Conservation (phyloP, 2,329 filamentous ascomycete species). For the Colletotrichum cuscutae region DNA sequence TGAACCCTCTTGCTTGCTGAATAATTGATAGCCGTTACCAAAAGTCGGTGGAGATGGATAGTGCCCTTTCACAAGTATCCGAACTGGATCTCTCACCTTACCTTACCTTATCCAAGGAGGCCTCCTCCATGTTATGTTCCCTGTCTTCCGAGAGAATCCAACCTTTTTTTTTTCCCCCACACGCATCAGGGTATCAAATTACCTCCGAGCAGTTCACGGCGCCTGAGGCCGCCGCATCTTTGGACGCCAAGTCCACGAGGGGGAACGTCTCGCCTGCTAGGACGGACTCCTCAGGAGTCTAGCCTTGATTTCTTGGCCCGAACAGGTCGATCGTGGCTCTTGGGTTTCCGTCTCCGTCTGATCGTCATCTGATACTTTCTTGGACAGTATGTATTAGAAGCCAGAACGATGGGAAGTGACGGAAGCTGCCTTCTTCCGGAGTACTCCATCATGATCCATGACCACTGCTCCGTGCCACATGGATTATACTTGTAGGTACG, state of each 20-base stretch:
- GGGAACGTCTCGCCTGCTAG: neutral
- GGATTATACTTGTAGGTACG: no score
- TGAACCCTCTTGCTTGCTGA: neutral
- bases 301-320: neutral
- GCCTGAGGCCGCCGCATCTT: constrained; percentile 2
- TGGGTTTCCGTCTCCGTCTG: neutral
- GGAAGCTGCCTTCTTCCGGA: neutral
- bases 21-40: constrained; percentile 1
- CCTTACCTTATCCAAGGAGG: neutral
- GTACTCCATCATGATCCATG: no score
- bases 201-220: constrained; percentile 6
- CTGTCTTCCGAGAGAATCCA: neutral
- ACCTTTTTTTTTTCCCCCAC: neutral
- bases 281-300: neutral
- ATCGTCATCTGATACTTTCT: neutral
- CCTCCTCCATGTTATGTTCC: neutral
- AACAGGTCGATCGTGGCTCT: neutral
- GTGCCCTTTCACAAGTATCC: no score
- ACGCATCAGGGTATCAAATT: constrained; percentile 2
- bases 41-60: neutral
- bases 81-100: no score
- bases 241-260: neutral
- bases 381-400: neutral
- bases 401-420: neutral
- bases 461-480: no score